phyloP scores from a whole-genome alignment of 2,329 filamentous ascomycete species.

The Fusarium sp. region DNA sequence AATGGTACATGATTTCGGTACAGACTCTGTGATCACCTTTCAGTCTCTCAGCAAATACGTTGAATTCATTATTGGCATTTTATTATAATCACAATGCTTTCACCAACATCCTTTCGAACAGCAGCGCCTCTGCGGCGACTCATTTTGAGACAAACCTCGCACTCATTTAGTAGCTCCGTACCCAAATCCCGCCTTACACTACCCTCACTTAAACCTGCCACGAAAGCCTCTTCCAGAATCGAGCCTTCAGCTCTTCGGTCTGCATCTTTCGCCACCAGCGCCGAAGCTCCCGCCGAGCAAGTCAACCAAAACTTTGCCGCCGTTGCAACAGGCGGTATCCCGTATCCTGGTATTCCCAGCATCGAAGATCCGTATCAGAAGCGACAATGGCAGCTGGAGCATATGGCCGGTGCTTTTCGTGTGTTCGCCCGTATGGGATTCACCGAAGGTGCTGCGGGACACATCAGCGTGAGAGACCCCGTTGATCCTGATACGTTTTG shows the following conservation, averaged over 20 bases:
- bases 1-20: not conserved
- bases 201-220: slow-evolving; percentile 7
- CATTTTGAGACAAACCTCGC: slow-evolving; percentile 21
- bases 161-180: slow-evolving; percentile 26
- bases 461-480: slow-evolving; percentile 74
- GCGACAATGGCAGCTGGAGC: slow-evolving; percentile 54
- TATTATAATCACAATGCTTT: slow-evolving; percentile 31
- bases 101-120: slow-evolving; percentile 13
- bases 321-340: slow-evolving; percentile 49
- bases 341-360: slow-evolving; percentile 65
- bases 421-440: slow-evolving; percentile 62
- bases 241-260: not conserved
- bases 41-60: not conserved
- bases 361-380: slow-evolving; percentile 62
- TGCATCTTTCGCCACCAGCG: slow-evolving; percentile 39
- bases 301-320: slow-evolving; percentile 46
- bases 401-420: slow-evolving; percentile 62
- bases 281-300: slow-evolving; percentile 25
- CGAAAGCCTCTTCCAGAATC: slow-evolving; percentile 3
- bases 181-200: slow-evolving; percentile 1
- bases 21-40: not conserved
- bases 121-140: slow-evolving; percentile 26
- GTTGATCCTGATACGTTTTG: slow-evolving; percentile 70
- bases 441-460: slow-evolving; percentile 73
- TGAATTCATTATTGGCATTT: not conserved